These are phyloP conservation scores for Sporopachydermia cereana DNA, from an alignment of 1,139 yeast genomes.

Conservation along the genomic window DNA sequence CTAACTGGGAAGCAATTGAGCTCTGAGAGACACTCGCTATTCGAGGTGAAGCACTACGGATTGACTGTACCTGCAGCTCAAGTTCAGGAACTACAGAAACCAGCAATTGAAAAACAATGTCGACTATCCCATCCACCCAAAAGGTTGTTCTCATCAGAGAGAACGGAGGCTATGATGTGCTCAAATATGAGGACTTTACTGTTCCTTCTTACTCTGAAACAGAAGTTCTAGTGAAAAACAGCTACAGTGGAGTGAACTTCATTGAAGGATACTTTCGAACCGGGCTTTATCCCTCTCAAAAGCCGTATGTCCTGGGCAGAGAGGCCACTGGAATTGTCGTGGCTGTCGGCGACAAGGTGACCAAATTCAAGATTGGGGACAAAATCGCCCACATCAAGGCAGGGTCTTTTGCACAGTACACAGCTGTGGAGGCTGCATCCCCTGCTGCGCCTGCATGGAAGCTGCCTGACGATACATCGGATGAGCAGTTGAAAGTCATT, in stretches of 20 bases:
- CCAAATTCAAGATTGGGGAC: conserved; percentile 54
- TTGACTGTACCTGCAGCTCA: too few species aligned
- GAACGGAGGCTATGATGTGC: conserved; percentile 44
- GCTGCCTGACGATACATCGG: neutral
- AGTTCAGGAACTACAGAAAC: too few species aligned
- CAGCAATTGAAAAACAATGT: conserved; percentile 8
- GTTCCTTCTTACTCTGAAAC: conserved; percentile 43
- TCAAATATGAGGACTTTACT: conserved; percentile 38
- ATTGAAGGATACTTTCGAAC: conserved; percentile 74
- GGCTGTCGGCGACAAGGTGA: conserved; percentile 51
- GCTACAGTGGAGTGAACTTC: conserved; percentile 69
- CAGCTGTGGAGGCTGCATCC: conserved; percentile 31
- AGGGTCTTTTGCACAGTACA: conserved; percentile 60
- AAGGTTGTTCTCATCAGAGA: conserved; percentile 46
- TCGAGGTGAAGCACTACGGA: too few species aligned
- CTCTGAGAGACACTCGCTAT: too few species aligned
- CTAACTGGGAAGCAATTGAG: too few species aligned
- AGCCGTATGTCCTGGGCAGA: conserved; percentile 65
- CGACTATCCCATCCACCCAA: conserved; percentile 42
- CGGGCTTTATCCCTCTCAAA: conserved; percentile 52
- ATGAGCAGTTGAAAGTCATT: conserved; percentile 27
- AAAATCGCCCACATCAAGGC: conserved; percentile 46
- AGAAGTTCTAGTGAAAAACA: conserved; percentile 60
- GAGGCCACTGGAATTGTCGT: conserved; percentile 76
- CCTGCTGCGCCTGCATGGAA: conserved; percentile 5